Evolutionary conservation across 1,139 yeast genomes (phyloP).

Genomic region (Kodamaea derodonti): DNA sequence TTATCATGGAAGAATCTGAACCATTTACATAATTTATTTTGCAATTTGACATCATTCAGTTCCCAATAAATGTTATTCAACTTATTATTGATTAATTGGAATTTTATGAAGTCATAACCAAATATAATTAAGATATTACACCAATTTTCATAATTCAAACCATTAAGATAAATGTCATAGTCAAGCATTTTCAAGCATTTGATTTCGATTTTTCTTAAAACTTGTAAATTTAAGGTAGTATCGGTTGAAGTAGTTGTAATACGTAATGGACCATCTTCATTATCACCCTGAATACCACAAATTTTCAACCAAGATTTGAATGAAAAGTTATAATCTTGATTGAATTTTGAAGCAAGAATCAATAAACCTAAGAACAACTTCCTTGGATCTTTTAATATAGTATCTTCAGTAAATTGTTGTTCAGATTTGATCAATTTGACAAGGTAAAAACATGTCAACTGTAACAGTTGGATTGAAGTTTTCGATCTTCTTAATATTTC

Average conservation of each 20-base stretch:
- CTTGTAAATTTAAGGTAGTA: constrained; percentile 27
- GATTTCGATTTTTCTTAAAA: constrained; percentile 52
- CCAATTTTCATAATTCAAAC: constrained; percentile 53
- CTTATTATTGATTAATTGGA: constrained; percentile 13
- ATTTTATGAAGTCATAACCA: constrained; percentile 41
- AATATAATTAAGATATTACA: constrained; percentile 42
- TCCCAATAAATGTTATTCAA: constrained; percentile 31
- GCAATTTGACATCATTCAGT: constrained; percentile 17
- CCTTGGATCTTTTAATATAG: constrained; percentile 48
- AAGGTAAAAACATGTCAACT: constrained; percentile 62
- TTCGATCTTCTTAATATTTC: constrained; percentile 69
- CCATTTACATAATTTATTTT: constrained; percentile 31
- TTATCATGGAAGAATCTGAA: constrained; percentile 20
- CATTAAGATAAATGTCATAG: constrained; percentile 53
- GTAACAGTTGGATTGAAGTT: constrained; percentile 61
- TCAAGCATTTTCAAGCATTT: constrained; percentile 51
- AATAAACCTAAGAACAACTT: constrained; percentile 63
- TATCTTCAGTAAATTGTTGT: constrained; percentile 6
- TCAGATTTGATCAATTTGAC: constrained; percentile 36
- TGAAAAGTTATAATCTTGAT: constrained; percentile 69
- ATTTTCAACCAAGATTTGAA: constrained; percentile 74
- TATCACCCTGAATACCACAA: constrained; percentile 49
- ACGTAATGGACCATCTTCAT: constrained; percentile 6
- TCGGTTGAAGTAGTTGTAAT: constrained; percentile 8
- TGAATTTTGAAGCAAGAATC: constrained; percentile 67